phyloP scores from a whole-genome alignment of 1,284 basidiomycete genomes.

The Cryptococcus jaspeensis region DNA sequence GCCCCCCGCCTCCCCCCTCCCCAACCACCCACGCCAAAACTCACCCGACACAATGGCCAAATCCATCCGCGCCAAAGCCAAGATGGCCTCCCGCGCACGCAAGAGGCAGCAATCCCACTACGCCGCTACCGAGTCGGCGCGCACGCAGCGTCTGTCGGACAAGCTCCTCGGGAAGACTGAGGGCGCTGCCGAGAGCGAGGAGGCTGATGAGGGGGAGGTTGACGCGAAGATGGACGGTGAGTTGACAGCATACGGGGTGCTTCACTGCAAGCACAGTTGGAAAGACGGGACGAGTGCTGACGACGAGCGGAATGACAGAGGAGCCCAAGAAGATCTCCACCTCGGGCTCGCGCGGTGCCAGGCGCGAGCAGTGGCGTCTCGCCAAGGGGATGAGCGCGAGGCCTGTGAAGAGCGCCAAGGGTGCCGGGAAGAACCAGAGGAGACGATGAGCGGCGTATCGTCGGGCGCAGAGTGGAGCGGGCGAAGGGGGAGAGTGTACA shows the following conservation, averaged over 20 bases:
- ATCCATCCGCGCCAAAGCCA: conserved; percentile 83
- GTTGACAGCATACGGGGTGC: background rate
- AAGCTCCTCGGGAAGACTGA: conserved; percentile 75
- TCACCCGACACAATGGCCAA: conserved; percentile 72
- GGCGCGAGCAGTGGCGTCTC: conserved; percentile 50
- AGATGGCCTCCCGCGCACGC: conserved; percentile 76
- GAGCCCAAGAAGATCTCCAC: conserved; percentile 47
- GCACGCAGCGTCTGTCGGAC: conserved; percentile 70
- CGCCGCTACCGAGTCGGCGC: conserved; percentile 78
- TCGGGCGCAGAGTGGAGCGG: background rate
- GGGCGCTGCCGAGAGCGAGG: conserved; percentile 78
- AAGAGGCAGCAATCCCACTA: conserved; percentile 83
- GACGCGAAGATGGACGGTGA: conserved; percentile 22
- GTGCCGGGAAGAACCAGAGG: conserved; percentile 13
- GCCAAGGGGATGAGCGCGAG: conserved; percentile 47
- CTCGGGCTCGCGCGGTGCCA: conserved; percentile 42
- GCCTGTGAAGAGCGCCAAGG: conserved; percentile 31
- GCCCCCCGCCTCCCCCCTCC: background rate
- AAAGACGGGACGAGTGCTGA: background rate
- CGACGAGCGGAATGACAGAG: conserved; percentile 6
- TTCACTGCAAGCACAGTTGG: too few species aligned
- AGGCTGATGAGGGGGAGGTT: conserved; percentile 39
- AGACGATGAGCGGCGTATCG: conserved; percentile 7
- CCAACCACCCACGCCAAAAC: background rate
- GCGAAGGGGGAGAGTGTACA: too few species aligned